Evolutionary conservation across 129 eudicot genomes (phyloP).

Genomic region (Helianthus annuus): DNA sequence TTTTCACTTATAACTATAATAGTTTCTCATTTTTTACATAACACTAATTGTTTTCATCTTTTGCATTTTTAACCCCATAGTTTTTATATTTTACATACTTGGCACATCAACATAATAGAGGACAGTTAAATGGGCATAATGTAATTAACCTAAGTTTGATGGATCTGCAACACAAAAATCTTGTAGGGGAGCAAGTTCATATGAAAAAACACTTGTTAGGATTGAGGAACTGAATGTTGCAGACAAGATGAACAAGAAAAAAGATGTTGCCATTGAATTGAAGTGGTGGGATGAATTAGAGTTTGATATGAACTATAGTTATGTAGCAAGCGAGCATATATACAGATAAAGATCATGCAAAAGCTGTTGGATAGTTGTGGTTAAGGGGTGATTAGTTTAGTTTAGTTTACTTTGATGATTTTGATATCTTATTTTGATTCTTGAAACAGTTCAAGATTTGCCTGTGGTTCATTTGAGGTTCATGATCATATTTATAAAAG

Average conservation of each 20-base stretch:
- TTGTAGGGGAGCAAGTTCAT: conserved; percentile 45
- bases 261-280: conserved; percentile 27
- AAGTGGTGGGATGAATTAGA: conserved; percentile 23
- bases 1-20: too few species aligned
- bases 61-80: too few species aligned
- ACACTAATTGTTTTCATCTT: too few species aligned
- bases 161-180: conserved; percentile 55
- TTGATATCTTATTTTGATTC: conserved; percentile 29
- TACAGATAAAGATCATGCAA: conserved; percentile 38
- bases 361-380: conserved; percentile 39
- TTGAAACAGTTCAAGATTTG: conserved; percentile 35
- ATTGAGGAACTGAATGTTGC: conserved; percentile 26
- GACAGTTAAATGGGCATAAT: not conserved
- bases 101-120: too few species aligned
- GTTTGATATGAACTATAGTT: conserved; percentile 25
- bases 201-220: conserved; percentile 29
- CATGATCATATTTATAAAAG: conserved; percentile 22
- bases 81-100: too few species aligned
- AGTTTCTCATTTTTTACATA: too few species aligned
- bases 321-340: conserved; percentile 12
- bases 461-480: conserved; percentile 31
- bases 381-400: conserved; percentile 18
- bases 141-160: conserved; percentile 27
- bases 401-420: conserved; percentile 28
- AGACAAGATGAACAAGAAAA: conserved; percentile 21